Conservation (phyloP, 2,329 filamentous ascomycete genomes). For the Xylaria sp. region DNA sequence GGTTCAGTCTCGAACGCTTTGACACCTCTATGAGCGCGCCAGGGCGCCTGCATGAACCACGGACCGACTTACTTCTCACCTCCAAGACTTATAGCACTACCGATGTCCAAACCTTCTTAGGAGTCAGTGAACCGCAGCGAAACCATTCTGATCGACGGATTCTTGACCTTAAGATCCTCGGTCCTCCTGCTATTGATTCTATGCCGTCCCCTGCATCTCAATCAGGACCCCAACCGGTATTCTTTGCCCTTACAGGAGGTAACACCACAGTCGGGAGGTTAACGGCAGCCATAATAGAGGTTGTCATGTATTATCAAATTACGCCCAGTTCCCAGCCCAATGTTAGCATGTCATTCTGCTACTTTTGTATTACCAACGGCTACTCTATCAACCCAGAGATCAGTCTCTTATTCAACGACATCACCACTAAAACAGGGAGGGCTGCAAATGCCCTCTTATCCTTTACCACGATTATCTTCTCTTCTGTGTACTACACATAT, state of each 20-base stretch:
- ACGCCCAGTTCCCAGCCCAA: neutral
- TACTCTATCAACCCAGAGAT: conserved; percentile 7
- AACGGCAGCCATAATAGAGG: neutral
- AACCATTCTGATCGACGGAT: conserved; percentile 13
- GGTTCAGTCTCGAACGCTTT: conserved; percentile 16
- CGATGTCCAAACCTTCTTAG: conserved; percentile 9
- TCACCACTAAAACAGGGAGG: neutral
- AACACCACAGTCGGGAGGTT: neutral
- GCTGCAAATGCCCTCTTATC: conserved; percentile 21
- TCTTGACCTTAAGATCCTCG: conserved; percentile 24
- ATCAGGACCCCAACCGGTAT: neutral
- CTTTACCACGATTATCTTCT: neutral
- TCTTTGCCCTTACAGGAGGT: neutral
- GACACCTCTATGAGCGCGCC: conserved; percentile 22
- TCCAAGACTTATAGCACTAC: conserved; percentile 10
- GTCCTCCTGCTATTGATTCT: neutral
- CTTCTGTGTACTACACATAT: conserved; percentile 16
- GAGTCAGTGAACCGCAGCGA: neutral
- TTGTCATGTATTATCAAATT: neutral
- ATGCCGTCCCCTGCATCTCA: neutral
- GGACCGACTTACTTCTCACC: neutral
- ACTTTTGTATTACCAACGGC: conserved; percentile 1
- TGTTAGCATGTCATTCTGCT: conserved; percentile 1
- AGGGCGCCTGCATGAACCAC: conserved; percentile 22
- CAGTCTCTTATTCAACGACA: conserved; percentile 17